Conservation (phyloP, 768 basidiomycete species). For the Boletus tylopilopsis region DNA sequence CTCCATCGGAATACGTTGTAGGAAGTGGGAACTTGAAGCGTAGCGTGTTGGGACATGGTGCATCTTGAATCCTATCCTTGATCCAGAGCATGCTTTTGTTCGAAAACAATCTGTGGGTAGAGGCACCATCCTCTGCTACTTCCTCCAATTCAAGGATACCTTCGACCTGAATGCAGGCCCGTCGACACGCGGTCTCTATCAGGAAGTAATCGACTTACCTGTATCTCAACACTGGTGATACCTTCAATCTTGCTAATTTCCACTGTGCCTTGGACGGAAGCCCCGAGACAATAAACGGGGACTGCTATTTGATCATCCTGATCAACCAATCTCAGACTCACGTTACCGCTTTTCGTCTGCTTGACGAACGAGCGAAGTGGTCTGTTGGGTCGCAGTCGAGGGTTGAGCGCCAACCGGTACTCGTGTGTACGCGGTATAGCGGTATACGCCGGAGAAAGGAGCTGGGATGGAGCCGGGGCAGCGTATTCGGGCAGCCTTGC, state of each 20-base stretch:
- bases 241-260: conserved; percentile 53
- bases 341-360: conserved; percentile 50
- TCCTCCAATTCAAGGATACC: conserved; percentile 57
- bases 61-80: conserved; percentile 37
- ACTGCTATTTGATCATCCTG: conserved; percentile 48
- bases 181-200: not conserved
- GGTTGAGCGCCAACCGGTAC: conserved; percentile 47
- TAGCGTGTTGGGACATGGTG: conserved; percentile 49
- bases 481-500: conserved; percentile 50
- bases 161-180: conserved; percentile 44
- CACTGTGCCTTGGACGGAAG: conserved; percentile 51
- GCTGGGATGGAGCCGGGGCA: conserved; percentile 31
- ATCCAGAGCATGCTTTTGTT: conserved; percentile 56
- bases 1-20: conserved; percentile 51
- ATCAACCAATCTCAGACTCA: conserved; percentile 47
- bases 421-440: conserved; percentile 52
- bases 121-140: conserved; percentile 63
- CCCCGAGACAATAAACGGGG: conserved; percentile 57
- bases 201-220: conserved; percentile 36
- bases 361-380: conserved; percentile 54
- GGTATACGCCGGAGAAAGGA: conserved; percentile 49
- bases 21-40: conserved; percentile 58
- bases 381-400: conserved; percentile 34
- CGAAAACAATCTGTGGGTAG: conserved; percentile 48
- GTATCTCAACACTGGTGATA: conserved; percentile 59